Evolutionary conservation across 108 stramenopile genomes (phyloP), one percentile per base, ranked within the genome.

Genomic region (Fragilaria crotonensis): DNA sequence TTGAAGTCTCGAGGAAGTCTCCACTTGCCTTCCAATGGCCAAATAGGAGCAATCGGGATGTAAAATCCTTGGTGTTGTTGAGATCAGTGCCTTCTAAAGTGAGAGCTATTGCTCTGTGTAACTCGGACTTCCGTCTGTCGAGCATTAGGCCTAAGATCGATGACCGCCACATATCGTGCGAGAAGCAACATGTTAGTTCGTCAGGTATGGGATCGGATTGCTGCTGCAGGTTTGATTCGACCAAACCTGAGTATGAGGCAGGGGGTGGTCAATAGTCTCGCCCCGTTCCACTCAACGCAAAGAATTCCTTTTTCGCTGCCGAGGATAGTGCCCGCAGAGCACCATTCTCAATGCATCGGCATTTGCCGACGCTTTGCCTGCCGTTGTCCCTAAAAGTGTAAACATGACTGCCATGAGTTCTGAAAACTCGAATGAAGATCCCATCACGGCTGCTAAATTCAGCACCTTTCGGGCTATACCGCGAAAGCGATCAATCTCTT

Each of bases 1-100:
- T 54, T 27, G 79, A 41, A 30, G 75, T 52, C 52, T 80, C 78
- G 21, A 48, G 53, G 36, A 75, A 78, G 48, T 78, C 67, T 19
- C 76, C 77, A 52, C 72, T 63, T 14, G 65, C 19, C 30, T 68
- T 80, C 78, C 79, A 79, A 52, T 84, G 83, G 30, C 76, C 74
- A 47, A 80, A 75, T 45, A 80, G 67, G 48, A 54, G 58, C 48
- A 71, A 25, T 11, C 54, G 26, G 21, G 36, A 7, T 14, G 11
- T 41, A 41, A 11, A 41, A 14, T 41, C 36, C n/a, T n/a, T n/a
- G n/a, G n/a, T n/a, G 14, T 41, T 14, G 14, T 41, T 41, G 36
- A 41, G 7, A 7, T 41, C 36, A 41, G 36, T 41, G 36, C 36
- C 14, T 41, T 41, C 36, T 14, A 41, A 14, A 11, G 36, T 41